Percentiles rank a stretch among this genome's conserved stretches.
These are phyloP conservation scores for Blastomyces parvus DNA, from an alignment of 2,329 filamentous ascomycete genomes.

Conservation along the genomic window DNA sequence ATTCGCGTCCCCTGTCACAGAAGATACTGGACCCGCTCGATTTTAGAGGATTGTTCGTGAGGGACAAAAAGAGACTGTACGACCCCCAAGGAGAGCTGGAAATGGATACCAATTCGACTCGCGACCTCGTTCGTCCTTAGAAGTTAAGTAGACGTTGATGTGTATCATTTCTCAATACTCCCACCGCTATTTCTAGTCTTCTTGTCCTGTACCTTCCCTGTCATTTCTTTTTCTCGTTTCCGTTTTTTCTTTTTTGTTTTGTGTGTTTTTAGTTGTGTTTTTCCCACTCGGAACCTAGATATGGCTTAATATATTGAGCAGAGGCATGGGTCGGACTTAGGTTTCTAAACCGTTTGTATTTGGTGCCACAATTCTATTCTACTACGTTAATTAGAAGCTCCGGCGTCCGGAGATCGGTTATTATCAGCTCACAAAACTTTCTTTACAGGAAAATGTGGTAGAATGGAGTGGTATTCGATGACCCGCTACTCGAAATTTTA, in stretches of 20 bases:
- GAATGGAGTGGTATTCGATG: background rate
- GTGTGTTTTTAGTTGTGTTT: background rate
- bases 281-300: background rate
- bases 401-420: background rate
- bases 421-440: background rate
- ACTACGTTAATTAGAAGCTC: background rate
- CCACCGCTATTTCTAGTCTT: too few relatives aligned
- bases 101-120: background rate
- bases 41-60: conserved; percentile 10
- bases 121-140: background rate
- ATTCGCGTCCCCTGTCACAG: conserved; percentile 7
- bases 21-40: conserved; percentile 12
- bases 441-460: background rate
- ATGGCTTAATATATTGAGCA: background rate
- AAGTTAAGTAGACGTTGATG: background rate
- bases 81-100: background rate
- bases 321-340: background rate
- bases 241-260: background rate
- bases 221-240: background rate
- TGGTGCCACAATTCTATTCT: background rate
- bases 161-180: background rate
- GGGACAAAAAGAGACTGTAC: background rate
- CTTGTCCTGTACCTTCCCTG: too few relatives aligned
- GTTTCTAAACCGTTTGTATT: background rate
- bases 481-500: background rate